Evolutionary conservation across 2,329 filamentous ascomycete genomes (phyloP).

Genomic region (Gaeumannomyces sp.): DNA sequence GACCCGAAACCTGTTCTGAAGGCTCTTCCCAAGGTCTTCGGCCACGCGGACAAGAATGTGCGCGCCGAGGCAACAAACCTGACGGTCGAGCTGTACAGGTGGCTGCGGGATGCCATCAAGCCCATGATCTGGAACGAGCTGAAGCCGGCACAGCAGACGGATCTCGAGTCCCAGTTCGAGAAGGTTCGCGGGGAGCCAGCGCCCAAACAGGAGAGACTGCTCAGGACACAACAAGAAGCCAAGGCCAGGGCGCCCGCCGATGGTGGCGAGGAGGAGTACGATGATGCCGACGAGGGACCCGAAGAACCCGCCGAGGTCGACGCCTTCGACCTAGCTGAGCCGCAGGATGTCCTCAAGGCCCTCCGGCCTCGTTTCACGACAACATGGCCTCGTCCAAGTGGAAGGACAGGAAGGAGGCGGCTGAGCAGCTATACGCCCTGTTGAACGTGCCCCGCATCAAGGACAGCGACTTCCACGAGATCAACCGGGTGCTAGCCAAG

Average conservation of each 20-base stretch:
- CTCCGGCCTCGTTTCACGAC: constrained; percentile 76
- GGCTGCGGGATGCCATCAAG: constrained; percentile 97
- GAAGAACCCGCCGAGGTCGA: constrained; percentile 71
- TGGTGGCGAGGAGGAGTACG: constrained; percentile 50
- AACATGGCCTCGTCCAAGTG: constrained; percentile 86
- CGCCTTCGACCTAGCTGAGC: constrained; percentile 73
- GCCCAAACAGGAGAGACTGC: constrained; percentile 83
- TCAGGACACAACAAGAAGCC: constrained; percentile 84
- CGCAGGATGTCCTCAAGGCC: constrained; percentile 78
- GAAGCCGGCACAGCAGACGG: constrained; percentile 90
- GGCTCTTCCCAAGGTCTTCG: constrained; percentile 81
- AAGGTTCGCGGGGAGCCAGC: constrained; percentile 80
- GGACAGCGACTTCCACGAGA: constrained; percentile 80
- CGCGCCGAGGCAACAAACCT: constrained; percentile 88
- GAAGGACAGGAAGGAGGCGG: constrained; percentile 94
- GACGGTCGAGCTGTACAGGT: constrained; percentile 90
- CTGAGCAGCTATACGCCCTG: constrained; percentile 71
- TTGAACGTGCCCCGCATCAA: constrained; percentile 88
- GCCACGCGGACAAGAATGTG: constrained; percentile 96
- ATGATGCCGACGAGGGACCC: constrained; percentile 47
- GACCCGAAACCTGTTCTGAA: constrained; percentile 94
- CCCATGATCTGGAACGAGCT: constrained; percentile 94
- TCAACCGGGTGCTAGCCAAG: constrained; percentile 80
- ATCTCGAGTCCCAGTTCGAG: constrained; percentile 90
- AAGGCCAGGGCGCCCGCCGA: constrained; percentile 61